These are phyloP conservation scores for Periconia sp. DNA, from an alignment of 2,329 filamentous ascomycete species.

Conservation along the genomic window DNA sequence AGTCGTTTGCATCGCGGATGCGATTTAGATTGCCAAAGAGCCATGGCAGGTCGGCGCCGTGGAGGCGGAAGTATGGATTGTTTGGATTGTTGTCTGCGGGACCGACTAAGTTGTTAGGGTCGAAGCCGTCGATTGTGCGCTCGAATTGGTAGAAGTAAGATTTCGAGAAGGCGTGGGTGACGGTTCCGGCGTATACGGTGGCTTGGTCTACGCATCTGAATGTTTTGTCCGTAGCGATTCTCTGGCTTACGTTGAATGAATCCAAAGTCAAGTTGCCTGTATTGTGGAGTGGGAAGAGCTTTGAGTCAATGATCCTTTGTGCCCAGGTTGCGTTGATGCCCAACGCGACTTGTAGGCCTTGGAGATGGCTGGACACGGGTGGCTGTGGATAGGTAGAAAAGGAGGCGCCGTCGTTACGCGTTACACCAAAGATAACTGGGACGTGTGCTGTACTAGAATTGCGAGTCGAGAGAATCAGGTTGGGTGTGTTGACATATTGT, in stretches of 20 bases:
- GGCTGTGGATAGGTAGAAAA: slow-evolving; percentile 58
- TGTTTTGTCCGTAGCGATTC: slow-evolving; percentile 63
- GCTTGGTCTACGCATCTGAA: slow-evolving; percentile 68
- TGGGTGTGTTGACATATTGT: slow-evolving; percentile 58
- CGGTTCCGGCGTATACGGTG: slow-evolving; percentile 59
- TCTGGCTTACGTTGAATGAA: slow-evolving; percentile 62
- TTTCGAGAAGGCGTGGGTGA: slow-evolving; percentile 53
- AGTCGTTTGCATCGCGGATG: slow-evolving; percentile 58
- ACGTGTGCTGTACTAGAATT: slow-evolving; percentile 57
- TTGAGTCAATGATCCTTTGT: slow-evolving; percentile 40
- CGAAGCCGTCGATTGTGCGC: slow-evolving; percentile 60
- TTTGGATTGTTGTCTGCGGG: slow-evolving; percentile 57
- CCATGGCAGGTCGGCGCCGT: slow-evolving; percentile 60
- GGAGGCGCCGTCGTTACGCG: slow-evolving; percentile 62
- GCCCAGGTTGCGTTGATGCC: slow-evolving; percentile 52
- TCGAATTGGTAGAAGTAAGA: slow-evolving; percentile 68
- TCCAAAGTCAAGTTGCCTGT: slow-evolving; percentile 60
- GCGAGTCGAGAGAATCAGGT: slow-evolving; percentile 52
- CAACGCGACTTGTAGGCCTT: slow-evolving; percentile 54
- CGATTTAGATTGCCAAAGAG: slow-evolving; percentile 60
- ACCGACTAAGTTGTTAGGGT: slow-evolving; percentile 60
- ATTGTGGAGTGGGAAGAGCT: slow-evolving; percentile 58
- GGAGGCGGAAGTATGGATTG: slow-evolving; percentile 62
- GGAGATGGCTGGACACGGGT: slow-evolving; percentile 48
- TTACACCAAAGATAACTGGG: slow-evolving; percentile 63